Evolutionary conservation across 2,329 filamentous ascomycete species (phyloP), one percentile per base, ranked within the genome.

Genomic region (Ophiocordyceps camponoti-saundersi): DNA sequence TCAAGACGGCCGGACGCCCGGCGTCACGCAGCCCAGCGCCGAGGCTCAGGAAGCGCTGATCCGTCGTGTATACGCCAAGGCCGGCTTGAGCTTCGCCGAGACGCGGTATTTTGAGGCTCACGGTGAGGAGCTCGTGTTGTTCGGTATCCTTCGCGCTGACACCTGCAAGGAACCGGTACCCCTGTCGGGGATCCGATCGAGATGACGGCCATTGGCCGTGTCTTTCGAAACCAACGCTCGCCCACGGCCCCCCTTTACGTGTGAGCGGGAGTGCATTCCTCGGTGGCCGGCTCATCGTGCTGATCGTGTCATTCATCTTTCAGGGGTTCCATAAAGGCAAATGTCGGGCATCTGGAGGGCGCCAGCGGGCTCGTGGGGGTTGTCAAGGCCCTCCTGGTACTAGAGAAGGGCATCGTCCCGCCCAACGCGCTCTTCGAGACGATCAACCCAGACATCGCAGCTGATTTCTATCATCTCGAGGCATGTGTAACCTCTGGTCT

Each of bases 151-250:
- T 20, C n/a, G 36, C 36, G n/a, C 36, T 40, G n/a, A 40, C 36
- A 18, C 36, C 6, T 18, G 6, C 6, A 40, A 40, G 36, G 36
- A 11, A 68, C 66, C 0, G 65, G 65, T 2, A 69, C 66, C 2
- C 45, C 51, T 2, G 57, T 56, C 2, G 67, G 67, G 0, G 66
- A 70, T 46, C 61, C 63, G 0, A 53, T 60, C 15, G 67, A 69
- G 47, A 57, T 61, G 3, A 46, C 48, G 1, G 63, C 63, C 2
- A 57, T 69, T 11, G 52, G 51, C 2, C 48, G 47, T 1, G 52
- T 59, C 1, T 63, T 63, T 32, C 52, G 53, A 46, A 54, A 34
- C 52, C 20, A 42, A 15, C 40, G 56, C 15, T 40, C 36, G 36
- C 36, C 36, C 36, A 20, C 36, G 10, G n/a, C 36, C 7, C 36